A percentile compares a stretch with the other conserved stretches of the same genome.
These are phyloP conservation scores for Plasmodium reichenowi DNA, from an alignment of 169 alveolate genomes.

Conservation along the genomic window DNA sequence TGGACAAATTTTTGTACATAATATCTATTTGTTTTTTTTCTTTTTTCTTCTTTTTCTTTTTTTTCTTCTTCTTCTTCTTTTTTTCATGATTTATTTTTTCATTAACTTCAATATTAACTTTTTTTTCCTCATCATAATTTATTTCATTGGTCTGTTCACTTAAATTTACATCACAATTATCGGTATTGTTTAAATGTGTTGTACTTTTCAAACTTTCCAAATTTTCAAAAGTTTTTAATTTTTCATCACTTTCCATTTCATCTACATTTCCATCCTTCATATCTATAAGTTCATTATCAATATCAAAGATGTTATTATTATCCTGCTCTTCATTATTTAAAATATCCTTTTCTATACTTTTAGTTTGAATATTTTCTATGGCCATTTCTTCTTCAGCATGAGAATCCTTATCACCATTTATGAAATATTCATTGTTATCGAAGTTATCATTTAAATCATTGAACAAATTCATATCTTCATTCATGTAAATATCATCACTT, in stretches of 20 bases:
- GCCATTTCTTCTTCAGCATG: conserved; percentile 5
- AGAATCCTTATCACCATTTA: background rate
- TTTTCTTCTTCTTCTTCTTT: too few species aligned
- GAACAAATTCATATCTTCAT: background rate
- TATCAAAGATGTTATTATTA: too few species aligned
- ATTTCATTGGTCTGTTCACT: too few species aligned
- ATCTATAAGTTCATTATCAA: background rate
- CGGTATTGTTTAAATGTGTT: too few species aligned
- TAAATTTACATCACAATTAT: too few species aligned
- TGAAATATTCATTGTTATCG: background rate
- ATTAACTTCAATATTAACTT: too few species aligned
- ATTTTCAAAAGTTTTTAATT: background rate
- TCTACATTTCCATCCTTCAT: background rate
- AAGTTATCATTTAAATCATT: background rate
- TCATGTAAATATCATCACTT: background rate
- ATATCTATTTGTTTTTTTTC: background rate
- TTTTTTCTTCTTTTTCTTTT: too few species aligned
- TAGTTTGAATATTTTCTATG: background rate
- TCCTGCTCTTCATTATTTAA: too few species aligned
- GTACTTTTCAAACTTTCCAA: too few species aligned
- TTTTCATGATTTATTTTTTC: too few species aligned
- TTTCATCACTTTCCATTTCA: background rate
- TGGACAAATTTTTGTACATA: conserved; percentile 44
- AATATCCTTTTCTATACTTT: background rate
- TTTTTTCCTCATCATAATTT: too few species aligned